These are phyloP conservation scores for Plantago elongata DNA, from an alignment of 257 asterid genomes.

Conservation along the genomic window DNA sequence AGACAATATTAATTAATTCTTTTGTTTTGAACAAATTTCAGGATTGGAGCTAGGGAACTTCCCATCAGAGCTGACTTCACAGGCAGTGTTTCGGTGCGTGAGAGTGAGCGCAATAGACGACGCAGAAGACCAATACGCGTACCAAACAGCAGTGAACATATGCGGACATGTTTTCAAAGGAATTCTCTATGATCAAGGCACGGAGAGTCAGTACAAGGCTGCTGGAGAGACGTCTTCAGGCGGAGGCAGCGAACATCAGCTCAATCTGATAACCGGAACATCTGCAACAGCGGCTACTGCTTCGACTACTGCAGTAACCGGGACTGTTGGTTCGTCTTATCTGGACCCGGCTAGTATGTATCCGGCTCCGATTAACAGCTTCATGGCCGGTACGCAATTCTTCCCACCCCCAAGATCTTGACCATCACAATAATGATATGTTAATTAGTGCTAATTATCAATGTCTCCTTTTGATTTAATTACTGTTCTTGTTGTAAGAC, in stretches of 20 bases:
- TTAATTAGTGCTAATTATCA: background rate
- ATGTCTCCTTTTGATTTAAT: background rate
- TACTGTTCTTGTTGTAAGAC: slow-evolving; percentile 20
- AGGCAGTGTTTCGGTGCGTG: slow-evolving; percentile 81
- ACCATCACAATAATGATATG: slow-evolving; percentile 4
- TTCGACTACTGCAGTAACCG: slow-evolving; percentile 25
- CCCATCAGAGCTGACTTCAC: slow-evolving; percentile 72
- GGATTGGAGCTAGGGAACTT: slow-evolving; percentile 83
- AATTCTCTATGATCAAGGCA: slow-evolving; percentile 83
- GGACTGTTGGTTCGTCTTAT: slow-evolving; percentile 32
- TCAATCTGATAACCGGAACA: slow-evolving; percentile 44
- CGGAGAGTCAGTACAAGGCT: slow-evolving; percentile 59
- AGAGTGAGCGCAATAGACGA: slow-evolving; percentile 74
- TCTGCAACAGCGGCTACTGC: slow-evolving; percentile 34
- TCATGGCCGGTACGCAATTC: slow-evolving; percentile 94
- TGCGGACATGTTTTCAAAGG: slow-evolving; percentile 92
- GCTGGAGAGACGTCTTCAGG: slow-evolving; percentile 69
- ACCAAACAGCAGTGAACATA: slow-evolving; percentile 88
- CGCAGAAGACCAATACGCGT: slow-evolving; percentile 68
- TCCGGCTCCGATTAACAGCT: slow-evolving; percentile 65
- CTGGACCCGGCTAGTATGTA: slow-evolving; percentile 49
- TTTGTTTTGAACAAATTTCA: slow-evolving; percentile 13
- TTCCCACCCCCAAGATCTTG: slow-evolving; percentile 92
- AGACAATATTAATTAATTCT: background rate
- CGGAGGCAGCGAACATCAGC: slow-evolving; percentile 67